These are phyloP conservation scores for Phytopythium sindhum DNA, from an alignment of 352 stramenopile genomes.

Conservation along the genomic window DNA sequence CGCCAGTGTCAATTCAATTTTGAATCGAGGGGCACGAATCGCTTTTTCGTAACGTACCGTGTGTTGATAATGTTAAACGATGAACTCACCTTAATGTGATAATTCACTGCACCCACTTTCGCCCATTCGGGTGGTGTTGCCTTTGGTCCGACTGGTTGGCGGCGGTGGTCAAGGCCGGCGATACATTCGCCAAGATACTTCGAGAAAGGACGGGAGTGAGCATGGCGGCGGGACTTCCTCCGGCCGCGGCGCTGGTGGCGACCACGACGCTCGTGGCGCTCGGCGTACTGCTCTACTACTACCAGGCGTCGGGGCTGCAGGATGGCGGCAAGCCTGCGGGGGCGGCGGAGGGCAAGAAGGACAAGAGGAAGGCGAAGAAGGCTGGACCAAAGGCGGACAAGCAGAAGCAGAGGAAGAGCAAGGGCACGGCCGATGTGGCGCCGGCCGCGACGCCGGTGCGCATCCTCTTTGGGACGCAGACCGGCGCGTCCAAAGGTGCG, in stretches of 20 bases:
- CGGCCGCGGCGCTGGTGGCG: slow-evolving; percentile 1
- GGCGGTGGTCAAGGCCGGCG: neutral
- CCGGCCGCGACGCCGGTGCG: slow-evolving; percentile 47
- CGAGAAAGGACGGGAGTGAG: neutral
- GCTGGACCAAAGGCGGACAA: neutral
- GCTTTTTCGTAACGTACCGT: neutral
- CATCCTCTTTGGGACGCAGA: slow-evolving; percentile 87
- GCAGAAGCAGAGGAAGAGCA: slow-evolving; percentile 9
- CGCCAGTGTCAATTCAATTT: neutral
- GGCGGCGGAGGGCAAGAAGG: neutral
- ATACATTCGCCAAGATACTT: slow-evolving; percentile 3
- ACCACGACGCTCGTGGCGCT: slow-evolving; percentile 3
- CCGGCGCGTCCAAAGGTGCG: slow-evolving; percentile 69
- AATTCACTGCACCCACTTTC: neutral
- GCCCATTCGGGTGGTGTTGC: neutral
- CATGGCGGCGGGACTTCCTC: slow-evolving; percentile 2
- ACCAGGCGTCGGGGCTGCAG: neutral
- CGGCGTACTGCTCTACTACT: slow-evolving; percentile 3
- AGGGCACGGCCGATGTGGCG: slow-evolving; percentile 20
- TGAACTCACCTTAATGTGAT: neutral
- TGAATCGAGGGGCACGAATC: neutral
- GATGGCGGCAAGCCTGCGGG: slow-evolving; percentile 14
- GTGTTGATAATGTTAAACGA: neutral
- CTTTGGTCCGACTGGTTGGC: neutral
- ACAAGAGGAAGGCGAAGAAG: slow-evolving; percentile 15